Percentiles rank a stretch among this genome's conserved stretches.
These are phyloP conservation scores for Starmerella davenportii DNA, from an alignment of 805 yeast genomes.

Conservation along the genomic window DNA sequence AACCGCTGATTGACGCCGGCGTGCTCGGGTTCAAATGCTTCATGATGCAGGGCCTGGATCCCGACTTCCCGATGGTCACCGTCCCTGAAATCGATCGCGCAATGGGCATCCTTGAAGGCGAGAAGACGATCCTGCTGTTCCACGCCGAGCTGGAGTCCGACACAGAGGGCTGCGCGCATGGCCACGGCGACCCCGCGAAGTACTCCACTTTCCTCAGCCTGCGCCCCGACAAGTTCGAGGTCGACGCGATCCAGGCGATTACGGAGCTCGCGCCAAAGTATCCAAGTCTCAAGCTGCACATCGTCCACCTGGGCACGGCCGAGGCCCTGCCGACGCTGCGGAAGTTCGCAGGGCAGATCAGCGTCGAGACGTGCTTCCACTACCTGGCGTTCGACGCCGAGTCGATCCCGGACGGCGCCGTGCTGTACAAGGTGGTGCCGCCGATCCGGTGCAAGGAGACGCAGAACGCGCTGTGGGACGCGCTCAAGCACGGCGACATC, in stretches of 20 bases:
- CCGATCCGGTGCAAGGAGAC: slow-evolving; percentile 71
- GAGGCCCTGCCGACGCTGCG: slow-evolving; percentile 64
- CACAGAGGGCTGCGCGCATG: slow-evolving; percentile 8
- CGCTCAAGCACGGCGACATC: slow-evolving; percentile 44
- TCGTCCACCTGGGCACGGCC: slow-evolving; percentile 77
- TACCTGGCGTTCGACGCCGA: slow-evolving; percentile 67
- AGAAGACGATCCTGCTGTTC: slow-evolving; percentile 64
- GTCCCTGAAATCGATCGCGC: slow-evolving; percentile 49
- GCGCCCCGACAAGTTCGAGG: slow-evolving; percentile 76
- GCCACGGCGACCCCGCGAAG: slow-evolving; percentile 34
- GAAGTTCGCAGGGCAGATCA: slow-evolving; percentile 26
- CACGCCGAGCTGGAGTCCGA: slow-evolving; percentile 76
- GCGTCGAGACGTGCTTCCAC: slow-evolving; percentile 92
- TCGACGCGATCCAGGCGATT: slow-evolving; percentile 61
- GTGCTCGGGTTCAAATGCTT: slow-evolving; percentile 91
- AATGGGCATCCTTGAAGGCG: slow-evolving; percentile 40
- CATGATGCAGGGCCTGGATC: slow-evolving; percentile 87
- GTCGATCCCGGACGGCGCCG: slow-evolving; percentile 53
- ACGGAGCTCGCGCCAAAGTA: slow-evolving; percentile 38
- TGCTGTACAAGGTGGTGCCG: slow-evolving; percentile 87
- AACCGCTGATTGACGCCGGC: slow-evolving; percentile 65
- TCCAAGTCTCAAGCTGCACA: slow-evolving; percentile 39
- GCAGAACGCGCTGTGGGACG: slow-evolving; percentile 60
- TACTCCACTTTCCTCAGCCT: slow-evolving; percentile 64
- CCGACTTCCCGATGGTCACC: slow-evolving; percentile 74